Percentiles rank a stretch among this genome's conserved stretches.
Evolutionary conservation across 2,329 filamentous ascomycete species (phyloP).

Genomic region (Fusarium domesticum): DNA sequence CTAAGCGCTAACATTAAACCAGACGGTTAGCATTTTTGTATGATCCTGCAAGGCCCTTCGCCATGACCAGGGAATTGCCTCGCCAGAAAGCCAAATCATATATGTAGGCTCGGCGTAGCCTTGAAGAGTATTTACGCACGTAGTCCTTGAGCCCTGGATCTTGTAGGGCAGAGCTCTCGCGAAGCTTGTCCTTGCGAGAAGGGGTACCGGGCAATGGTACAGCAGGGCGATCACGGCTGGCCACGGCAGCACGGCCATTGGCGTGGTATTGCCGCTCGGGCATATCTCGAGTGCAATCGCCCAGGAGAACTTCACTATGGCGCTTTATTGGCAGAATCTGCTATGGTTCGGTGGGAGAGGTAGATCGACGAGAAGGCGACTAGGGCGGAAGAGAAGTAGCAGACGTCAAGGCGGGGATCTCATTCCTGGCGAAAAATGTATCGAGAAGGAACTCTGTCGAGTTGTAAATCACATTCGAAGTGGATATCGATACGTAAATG

Average conservation of each 20-base stretch:
- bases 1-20: slow-evolving; percentile 50
- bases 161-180: slow-evolving; percentile 63
- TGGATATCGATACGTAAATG: slow-evolving; percentile 3
- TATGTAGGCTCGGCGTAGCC: background rate
- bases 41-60: slow-evolving; percentile 4
- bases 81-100: background rate
- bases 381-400: slow-evolving; percentile 10
- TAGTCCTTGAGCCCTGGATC: slow-evolving; percentile 79
- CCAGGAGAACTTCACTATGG: slow-evolving; percentile 4
- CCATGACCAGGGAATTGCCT: background rate
- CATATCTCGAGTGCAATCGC: slow-evolving; percentile 26
- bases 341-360: slow-evolving; percentile 15
- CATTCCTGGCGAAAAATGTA: slow-evolving; percentile 28
- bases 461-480: slow-evolving; percentile 24
- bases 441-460: slow-evolving; percentile 13
- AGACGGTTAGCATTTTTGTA: slow-evolving; percentile 18
- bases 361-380: slow-evolving; percentile 11
- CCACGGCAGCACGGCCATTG: slow-evolving; percentile 44
- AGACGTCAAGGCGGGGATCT: slow-evolving; percentile 24
- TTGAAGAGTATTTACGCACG: slow-evolving; percentile 48
- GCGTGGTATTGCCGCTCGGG: slow-evolving; percentile 35
- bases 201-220: slow-evolving; percentile 54
- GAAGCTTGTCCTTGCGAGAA: slow-evolving; percentile 60
- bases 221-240: slow-evolving; percentile 44
- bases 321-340: slow-evolving; percentile 6